Evolutionary conservation across 768 basidiomycete species (phyloP).

Genomic region (Neoboletus brunneissimus): DNA sequence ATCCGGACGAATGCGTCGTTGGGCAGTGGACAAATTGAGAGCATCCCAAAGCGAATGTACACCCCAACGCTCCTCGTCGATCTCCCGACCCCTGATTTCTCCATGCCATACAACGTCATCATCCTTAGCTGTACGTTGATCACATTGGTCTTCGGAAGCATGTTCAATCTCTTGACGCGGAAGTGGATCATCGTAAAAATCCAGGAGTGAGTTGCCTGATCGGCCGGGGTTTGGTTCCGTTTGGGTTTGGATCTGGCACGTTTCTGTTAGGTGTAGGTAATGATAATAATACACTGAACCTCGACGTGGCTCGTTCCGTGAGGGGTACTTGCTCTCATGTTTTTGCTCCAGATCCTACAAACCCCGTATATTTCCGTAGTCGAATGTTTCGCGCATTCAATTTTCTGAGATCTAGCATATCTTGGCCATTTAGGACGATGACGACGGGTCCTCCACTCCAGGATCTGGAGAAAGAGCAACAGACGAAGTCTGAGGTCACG

Average conservation of each 20-base stretch:
- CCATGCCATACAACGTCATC: constrained; percentile 99
- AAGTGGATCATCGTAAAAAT: constrained; percentile 62
- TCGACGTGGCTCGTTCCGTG: background rate
- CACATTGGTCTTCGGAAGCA: constrained; percentile 88
- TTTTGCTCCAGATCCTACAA: too few relatives aligned
- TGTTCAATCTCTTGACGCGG: constrained; percentile 85
- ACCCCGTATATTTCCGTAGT: too few relatives aligned
- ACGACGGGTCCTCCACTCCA: too few relatives aligned
- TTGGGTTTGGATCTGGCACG: background rate
- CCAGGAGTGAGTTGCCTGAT: background rate
- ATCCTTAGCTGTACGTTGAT: constrained; percentile 91
- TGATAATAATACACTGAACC: background rate
- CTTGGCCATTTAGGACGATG: too few relatives aligned
- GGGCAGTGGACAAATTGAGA: background rate
- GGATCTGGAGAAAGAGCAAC: too few relatives aligned
- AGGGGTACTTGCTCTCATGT: too few relatives aligned
- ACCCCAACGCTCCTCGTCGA: constrained; percentile 81
- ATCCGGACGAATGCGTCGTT: constrained; percentile 1
- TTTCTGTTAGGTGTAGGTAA: background rate
- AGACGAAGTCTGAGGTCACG: too few relatives aligned
- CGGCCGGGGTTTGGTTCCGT: background rate
- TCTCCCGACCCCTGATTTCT: constrained; percentile 98
- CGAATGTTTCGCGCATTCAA: too few relatives aligned
- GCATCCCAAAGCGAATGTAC: constrained; percentile 53
- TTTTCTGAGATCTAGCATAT: too few relatives aligned